Evolutionary conservation across 176 grass and related monocot genomes (phyloP).

Genomic region (Cenchrus americanus): DNA sequence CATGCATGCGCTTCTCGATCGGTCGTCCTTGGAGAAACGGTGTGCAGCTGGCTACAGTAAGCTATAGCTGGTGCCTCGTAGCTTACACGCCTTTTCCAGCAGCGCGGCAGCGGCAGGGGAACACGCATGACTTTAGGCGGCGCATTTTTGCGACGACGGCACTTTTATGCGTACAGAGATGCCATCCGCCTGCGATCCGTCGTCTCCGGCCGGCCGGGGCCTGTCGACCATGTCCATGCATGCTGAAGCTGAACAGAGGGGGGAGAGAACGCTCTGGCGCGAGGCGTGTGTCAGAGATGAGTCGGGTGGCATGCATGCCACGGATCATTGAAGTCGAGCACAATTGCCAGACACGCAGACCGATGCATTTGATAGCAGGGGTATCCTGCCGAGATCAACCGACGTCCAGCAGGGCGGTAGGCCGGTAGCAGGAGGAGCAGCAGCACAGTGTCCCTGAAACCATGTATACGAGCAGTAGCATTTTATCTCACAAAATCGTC

Average conservation of each 20-base stretch:
- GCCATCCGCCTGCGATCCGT: constrained; percentile 7
- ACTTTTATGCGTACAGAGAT: constrained; percentile 29
- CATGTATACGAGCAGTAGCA: not conserved
- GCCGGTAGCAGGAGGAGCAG: not conserved
- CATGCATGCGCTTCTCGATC: not conserved
- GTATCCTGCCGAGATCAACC: constrained; percentile 38
- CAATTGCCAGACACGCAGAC: constrained; percentile 32
- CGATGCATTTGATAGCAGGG: constrained; percentile 24
- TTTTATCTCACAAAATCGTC: not conserved
- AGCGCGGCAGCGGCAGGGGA: constrained; percentile 31
- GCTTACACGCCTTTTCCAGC: constrained; percentile 52
- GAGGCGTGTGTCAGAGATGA: constrained; percentile 11
- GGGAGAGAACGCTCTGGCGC: not conserved
- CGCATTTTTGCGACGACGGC: constrained; percentile 11
- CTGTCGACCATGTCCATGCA: constrained; percentile 1
- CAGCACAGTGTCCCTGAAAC: not conserved
- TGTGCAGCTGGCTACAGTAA: constrained; percentile 7
- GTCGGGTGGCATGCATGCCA: constrained; percentile 43
- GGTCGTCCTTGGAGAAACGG: constrained; percentile 1
- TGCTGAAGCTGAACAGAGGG: not conserved
- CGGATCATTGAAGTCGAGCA: constrained; percentile 50
- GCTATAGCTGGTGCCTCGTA: not conserved
- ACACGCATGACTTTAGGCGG: constrained; percentile 55
- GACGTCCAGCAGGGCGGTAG: not conserved
- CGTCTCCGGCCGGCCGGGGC: constrained; percentile 1